Percentiles rank a stretch among this genome's conserved stretches.
These are phyloP conservation scores for Candida coquimbonensis DNA, from an alignment of 805 yeast genomes.

Conservation along the genomic window DNA sequence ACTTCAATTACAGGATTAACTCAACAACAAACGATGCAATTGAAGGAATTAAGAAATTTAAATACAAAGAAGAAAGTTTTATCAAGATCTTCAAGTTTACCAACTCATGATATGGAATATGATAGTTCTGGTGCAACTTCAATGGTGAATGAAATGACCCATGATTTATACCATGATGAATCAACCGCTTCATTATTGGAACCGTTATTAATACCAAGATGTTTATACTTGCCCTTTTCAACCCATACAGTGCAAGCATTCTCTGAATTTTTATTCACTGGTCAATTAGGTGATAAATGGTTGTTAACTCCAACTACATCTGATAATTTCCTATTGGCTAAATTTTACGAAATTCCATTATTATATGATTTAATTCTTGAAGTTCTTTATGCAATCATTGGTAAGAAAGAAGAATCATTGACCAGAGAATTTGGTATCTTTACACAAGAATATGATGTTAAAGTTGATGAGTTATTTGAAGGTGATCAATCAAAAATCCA, in stretches of 20 bases:
- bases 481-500: slow-evolving; percentile 20
- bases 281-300: slow-evolving; percentile 75
- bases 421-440: slow-evolving; percentile 23
- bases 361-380: slow-evolving; percentile 65
- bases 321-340: slow-evolving; percentile 55
- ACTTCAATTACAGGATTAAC: neutral
- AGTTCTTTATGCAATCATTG: slow-evolving; percentile 60
- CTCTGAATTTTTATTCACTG: slow-evolving; percentile 69
- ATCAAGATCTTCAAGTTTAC: slow-evolving; percentile 4
- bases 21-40: slow-evolving; percentile 7
- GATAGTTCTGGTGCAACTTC: slow-evolving; percentile 4
- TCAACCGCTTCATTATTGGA: slow-evolving; percentile 34
- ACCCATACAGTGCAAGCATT: slow-evolving; percentile 57
- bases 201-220: slow-evolving; percentile 60
- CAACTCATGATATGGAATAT: slow-evolving; percentile 16
- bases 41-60: slow-evolving; percentile 18
- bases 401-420: slow-evolving; percentile 52
- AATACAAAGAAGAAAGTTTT: slow-evolving; percentile 9
- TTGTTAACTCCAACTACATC: slow-evolving; percentile 59
- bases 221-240: slow-evolving; percentile 61
- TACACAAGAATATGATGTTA: slow-evolving; percentile 19
- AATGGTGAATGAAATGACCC: no score
- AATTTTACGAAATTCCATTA: slow-evolving; percentile 61
- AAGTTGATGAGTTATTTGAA: slow-evolving; percentile 17
- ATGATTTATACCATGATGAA: slow-evolving; percentile 8